phyloP scores from a whole-genome alignment of 495 filamentous ascomycete species.

The Lepidopterella palustris region DNA sequence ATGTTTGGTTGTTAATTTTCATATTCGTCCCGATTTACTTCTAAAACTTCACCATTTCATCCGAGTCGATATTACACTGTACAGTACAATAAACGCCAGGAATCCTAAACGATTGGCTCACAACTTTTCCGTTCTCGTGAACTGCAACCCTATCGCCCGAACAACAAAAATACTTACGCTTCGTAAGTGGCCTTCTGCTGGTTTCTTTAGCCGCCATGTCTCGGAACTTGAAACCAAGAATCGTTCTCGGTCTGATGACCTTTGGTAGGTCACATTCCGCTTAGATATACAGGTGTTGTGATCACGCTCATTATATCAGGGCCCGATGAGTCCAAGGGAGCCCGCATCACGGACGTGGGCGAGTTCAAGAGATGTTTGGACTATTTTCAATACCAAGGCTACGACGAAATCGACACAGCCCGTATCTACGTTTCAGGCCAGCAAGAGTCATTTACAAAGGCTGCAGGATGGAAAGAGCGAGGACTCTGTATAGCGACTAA shows the following conservation, averaged over 20 bases:
- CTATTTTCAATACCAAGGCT: slow-evolving; percentile 47
- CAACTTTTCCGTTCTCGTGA: too few relatives aligned
- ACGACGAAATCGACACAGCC: slow-evolving; percentile 50
- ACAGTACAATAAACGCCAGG: too few relatives aligned
- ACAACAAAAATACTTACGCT: background rate
- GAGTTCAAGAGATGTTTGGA: slow-evolving; percentile 41
- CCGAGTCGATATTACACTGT: too few relatives aligned
- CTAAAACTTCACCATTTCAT: too few relatives aligned
- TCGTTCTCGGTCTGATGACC: slow-evolving; percentile 59
- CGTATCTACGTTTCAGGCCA: slow-evolving; percentile 64
- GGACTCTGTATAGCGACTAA: slow-evolving; percentile 86
- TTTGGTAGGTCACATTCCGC: slow-evolving; percentile 36
- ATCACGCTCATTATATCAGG: background rate
- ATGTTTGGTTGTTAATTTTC: too few relatives aligned
- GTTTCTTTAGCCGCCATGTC: background rate
- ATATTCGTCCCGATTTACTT: too few relatives aligned
- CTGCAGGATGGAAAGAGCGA: slow-evolving; percentile 70
- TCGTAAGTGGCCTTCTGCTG: background rate
- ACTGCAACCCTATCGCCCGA: too few relatives aligned
- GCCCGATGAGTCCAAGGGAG: slow-evolving; percentile 5
- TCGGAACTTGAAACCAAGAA: slow-evolving; percentile 38
- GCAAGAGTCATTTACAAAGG: slow-evolving; percentile 74
- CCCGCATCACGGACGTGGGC: slow-evolving; percentile 33
- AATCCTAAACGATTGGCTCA: too few relatives aligned
- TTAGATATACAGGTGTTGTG: background rate